A percentile compares a stretch with the other conserved stretches of the same genome.
Conservation (phyloP, 441 rosid genomes). For the Aquilaria agallochum region DNA sequence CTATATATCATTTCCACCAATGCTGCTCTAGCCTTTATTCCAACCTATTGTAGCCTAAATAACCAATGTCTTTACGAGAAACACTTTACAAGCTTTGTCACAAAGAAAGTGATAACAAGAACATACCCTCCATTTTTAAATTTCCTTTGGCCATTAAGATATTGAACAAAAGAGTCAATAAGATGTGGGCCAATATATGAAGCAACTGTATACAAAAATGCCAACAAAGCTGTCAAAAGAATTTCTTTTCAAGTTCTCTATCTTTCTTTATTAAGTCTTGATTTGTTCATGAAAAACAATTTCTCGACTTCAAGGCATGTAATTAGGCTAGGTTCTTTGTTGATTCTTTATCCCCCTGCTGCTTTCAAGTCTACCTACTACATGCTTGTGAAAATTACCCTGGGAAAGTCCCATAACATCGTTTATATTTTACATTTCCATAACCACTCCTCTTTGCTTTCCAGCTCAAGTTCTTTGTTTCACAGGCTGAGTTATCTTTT, state of each 20-base stretch:
- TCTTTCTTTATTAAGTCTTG: no score
- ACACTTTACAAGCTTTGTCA: conserved; percentile 47
- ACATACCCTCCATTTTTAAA: conserved; percentile 26
- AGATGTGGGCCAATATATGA: conserved; percentile 79
- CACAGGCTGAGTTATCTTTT: background rate
- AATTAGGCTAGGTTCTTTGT: conserved; percentile 7
- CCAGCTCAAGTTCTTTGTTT: conserved; percentile 29
- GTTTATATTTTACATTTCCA: conserved; percentile 10
- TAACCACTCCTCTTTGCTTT: conserved; percentile 21
- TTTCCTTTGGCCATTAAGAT: conserved; percentile 48
- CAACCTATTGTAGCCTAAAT: conserved; percentile 40
- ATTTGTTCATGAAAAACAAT: no score
- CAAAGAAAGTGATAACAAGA: conserved; percentile 37
- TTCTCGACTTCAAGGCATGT: no score
- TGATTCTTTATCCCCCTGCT: conserved; percentile 83
- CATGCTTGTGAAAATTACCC: conserved; percentile 63
- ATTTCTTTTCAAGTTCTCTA: conserved; percentile 51
- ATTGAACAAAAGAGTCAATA: conserved; percentile 76
- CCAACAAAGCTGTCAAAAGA: conserved; percentile 42
- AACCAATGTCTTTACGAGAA: conserved; percentile 42
- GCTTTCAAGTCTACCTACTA: conserved; percentile 93
- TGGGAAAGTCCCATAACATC: conserved; percentile 3
- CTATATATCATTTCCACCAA: conserved; percentile 40
- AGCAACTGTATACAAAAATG: conserved; percentile 37
- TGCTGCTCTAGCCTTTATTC: conserved; percentile 38